Conservation (phyloP, 2,329 filamentous ascomycete species). For the Phyllosticta citrichinensis region DNA sequence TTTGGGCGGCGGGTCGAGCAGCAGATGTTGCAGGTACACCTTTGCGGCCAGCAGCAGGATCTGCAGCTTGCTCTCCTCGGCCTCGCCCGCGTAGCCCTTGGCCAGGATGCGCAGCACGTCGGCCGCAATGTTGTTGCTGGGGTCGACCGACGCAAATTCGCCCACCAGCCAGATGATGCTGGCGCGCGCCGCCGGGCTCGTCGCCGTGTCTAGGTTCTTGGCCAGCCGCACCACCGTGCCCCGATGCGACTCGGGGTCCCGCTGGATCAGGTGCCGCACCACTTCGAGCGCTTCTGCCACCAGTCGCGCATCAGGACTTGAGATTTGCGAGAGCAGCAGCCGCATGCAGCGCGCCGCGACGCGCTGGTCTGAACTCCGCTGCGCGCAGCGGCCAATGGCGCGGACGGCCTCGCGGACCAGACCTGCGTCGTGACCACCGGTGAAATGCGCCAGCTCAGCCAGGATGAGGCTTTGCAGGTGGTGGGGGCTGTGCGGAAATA, state of each 20-base stretch:
- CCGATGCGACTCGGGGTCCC: slow-evolving; percentile 69
- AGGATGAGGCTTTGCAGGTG: slow-evolving; percentile 78
- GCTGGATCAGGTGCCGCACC: slow-evolving; percentile 89
- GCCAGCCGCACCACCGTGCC: slow-evolving; percentile 82
- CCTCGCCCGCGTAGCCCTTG: slow-evolving; percentile 75
- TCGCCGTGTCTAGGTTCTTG: slow-evolving; percentile 81
- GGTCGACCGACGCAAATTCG: slow-evolving; percentile 73
- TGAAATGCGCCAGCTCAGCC: slow-evolving; percentile 90
- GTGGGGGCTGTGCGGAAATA: slow-evolving; percentile 72
- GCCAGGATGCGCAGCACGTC: slow-evolving; percentile 84
- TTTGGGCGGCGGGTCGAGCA: slow-evolving; percentile 41
- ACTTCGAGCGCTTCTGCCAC: slow-evolving; percentile 92
- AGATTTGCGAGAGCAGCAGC: slow-evolving; percentile 76
- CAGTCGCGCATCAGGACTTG: slow-evolving; percentile 74
- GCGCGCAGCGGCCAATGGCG: slow-evolving; percentile 88
- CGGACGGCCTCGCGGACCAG: slow-evolving; percentile 83
- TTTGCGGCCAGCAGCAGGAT: slow-evolving; percentile 92
- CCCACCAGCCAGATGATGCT: slow-evolving; percentile 97
- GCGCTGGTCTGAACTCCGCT: slow-evolving; percentile 49
- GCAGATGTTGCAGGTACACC: slow-evolving; percentile 83
- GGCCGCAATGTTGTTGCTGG: slow-evolving; percentile 80
- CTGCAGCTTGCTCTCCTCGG: slow-evolving; percentile 78
- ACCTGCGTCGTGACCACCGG: slow-evolving; percentile 61
- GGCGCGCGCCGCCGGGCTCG: slow-evolving; percentile 77
- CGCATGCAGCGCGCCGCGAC: slow-evolving; percentile 72